Base-by-base conservation (phyloP, 2,329 filamentous ascomycete species). In the Aspergillus pseudoviridinutans region DNA sequence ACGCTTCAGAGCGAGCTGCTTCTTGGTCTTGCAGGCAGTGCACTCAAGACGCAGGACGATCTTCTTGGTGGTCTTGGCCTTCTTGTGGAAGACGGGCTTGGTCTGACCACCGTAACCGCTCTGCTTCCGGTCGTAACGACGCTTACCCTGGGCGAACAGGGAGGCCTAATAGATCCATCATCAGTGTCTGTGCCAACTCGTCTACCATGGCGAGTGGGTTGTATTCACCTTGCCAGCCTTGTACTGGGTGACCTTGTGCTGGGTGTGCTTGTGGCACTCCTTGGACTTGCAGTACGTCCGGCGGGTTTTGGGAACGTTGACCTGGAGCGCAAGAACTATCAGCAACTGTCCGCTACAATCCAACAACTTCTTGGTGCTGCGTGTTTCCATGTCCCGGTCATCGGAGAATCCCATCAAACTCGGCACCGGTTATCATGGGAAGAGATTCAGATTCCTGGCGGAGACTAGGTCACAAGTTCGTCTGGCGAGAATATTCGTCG, bases 51-150 rank as follows among this genome's bases (percentile, higher is more conserved):
- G 88, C 81, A 99, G 84, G 76, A 99, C 95, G 74, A 99, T 90
- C 89, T 99, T 99, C 91, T 99, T 99, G 79, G 94, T 99, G 72
- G 94, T 99, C 90, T 99, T 99, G 71, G 94, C 94, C 86, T 97
- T 97, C 89, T 97, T 99, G 91, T 97, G 94, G 90, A 97, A 99
- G 77, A 99, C 92, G 74, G 95, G 94, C 86, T 99, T 99, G 76
- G 94, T 99, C 86, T 99, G 94, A 92, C 94, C 94, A 91, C 94
- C 94, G 79, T 97, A 97, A 90, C 93, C 93, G 79, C 89, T 91
- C 85, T 97, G 93, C 87, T 97, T 97, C 78, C 92, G 87, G 84
- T 96, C 92, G 85, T 97, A 97, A 89, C 93, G 92, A 82, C 93
- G 91, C 90, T 97, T 99, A 87, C 93, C 93, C 87, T 99, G 93